Evolutionary conservation across 768 basidiomycete genomes (phyloP).

Genomic region (Termitomyces sp.): DNA sequence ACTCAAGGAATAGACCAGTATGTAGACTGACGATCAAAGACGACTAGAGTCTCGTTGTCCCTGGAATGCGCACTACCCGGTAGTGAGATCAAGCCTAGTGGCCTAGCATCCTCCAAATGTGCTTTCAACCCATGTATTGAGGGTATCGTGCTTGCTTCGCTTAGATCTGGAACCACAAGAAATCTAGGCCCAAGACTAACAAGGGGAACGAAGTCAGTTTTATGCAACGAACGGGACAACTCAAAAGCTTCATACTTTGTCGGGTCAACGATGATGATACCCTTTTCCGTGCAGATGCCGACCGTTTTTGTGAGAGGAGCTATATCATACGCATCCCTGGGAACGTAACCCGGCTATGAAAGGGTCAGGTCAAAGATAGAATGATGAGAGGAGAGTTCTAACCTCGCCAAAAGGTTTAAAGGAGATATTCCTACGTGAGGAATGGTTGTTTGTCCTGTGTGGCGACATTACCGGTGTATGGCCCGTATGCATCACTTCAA

Average conservation of each 20-base stretch:
- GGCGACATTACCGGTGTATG: constrained; percentile 30
- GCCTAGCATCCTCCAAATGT: constrained; percentile 50
- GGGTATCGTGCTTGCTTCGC: constrained; percentile 29
- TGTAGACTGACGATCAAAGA: constrained; percentile 62
- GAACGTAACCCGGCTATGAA: constrained; percentile 58
- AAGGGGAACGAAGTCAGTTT: constrained; percentile 20
- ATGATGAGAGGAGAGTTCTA: constrained; percentile 14
- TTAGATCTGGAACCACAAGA: constrained; percentile 57
- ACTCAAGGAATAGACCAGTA: neutral
- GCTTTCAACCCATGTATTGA: constrained; percentile 49
- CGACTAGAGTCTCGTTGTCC: constrained; percentile 50
- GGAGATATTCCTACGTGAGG: constrained; percentile 23
- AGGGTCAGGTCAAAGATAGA: neutral
- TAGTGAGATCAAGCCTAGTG: constrained; percentile 59
- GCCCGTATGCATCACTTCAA: constrained; percentile 43
- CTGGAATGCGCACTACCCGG: constrained; percentile 25
- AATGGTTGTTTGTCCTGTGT: constrained; percentile 23
- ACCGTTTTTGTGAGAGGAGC: constrained; percentile 56
- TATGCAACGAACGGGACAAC: neutral
- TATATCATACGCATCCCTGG: constrained; percentile 63
- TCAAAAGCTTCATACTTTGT: constrained; percentile 44
- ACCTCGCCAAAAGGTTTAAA: constrained; percentile 70
- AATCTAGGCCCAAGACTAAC: constrained; percentile 31
- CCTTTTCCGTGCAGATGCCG: constrained; percentile 59
- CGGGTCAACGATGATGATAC: constrained; percentile 63